A percentile compares a stretch with the other conserved stretches of the same genome.
These are phyloP conservation scores for Entomortierella beljakovae DNA, from an alignment of 192 early-diverging fungal species.

Conservation along the genomic window DNA sequence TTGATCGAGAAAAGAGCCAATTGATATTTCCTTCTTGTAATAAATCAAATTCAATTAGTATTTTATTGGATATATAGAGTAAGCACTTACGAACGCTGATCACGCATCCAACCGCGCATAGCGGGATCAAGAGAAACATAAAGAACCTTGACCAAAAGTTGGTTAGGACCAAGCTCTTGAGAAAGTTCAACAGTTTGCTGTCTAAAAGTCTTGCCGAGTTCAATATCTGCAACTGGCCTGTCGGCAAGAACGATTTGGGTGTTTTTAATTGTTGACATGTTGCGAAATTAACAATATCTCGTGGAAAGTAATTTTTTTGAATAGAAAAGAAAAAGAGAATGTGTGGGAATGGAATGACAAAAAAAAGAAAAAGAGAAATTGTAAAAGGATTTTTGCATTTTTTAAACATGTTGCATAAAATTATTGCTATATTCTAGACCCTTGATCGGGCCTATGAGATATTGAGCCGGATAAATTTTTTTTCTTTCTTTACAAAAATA, in stretches of 20 bases:
- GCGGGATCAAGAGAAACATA: slow-evolving; percentile 65
- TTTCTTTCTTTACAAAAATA: background rate
- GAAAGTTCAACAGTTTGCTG: slow-evolving; percentile 47
- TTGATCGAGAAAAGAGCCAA: too few species aligned
- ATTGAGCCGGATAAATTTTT: slow-evolving; percentile 15
- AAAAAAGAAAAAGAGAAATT: background rate
- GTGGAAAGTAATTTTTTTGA: too few species aligned
- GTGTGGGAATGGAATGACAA: background rate
- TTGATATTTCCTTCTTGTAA: too few species aligned
- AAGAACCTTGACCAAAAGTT: slow-evolving; percentile 56
- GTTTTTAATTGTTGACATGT: slow-evolving; percentile 43
- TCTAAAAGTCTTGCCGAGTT: slow-evolving; percentile 56
- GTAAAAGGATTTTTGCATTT: slow-evolving; percentile 4
- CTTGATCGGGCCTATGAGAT: slow-evolving; percentile 30
- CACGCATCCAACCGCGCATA: slow-evolving; percentile 63
- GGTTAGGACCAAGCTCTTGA: slow-evolving; percentile 36
- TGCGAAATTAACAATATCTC: too few species aligned
- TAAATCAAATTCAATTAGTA: too few species aligned
- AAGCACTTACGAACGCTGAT: slow-evolving; percentile 51
- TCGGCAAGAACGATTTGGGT: slow-evolving; percentile 57
- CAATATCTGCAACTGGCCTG: slow-evolving; percentile 49
- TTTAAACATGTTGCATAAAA: background rate
- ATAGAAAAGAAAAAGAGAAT: background rate
- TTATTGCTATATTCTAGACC: background rate
- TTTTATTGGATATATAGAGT: background rate